Conservation (phyloP, 805 yeast genomes). For the Nematodospora valgi region DNA sequence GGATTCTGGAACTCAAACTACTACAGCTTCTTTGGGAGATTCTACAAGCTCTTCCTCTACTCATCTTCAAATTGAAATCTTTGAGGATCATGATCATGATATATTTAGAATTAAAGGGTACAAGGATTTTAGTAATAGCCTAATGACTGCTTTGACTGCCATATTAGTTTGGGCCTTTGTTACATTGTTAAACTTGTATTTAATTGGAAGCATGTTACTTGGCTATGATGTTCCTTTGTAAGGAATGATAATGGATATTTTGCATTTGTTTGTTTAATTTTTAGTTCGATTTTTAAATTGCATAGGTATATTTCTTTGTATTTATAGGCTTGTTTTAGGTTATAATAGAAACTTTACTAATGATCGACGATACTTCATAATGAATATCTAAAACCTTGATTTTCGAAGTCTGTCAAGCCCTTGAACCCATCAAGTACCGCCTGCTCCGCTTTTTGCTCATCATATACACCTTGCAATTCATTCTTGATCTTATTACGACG, state of each 20-base stretch:
- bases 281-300: slow-evolving; percentile 1
- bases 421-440: slow-evolving; percentile 22
- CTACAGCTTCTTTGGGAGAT: too few relatives aligned
- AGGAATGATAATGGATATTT: neutral
- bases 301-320: neutral
- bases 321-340: too few relatives aligned
- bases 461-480: slow-evolving; percentile 17
- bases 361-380: too few relatives aligned
- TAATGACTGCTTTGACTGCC: slow-evolving; percentile 50
- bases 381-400: slow-evolving; percentile 21
- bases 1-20: too few relatives aligned
- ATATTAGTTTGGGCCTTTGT: slow-evolving; percentile 67
- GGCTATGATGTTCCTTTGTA: slow-evolving; percentile 28
- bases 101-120: slow-evolving; percentile 29
- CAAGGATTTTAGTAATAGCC: slow-evolving; percentile 71
- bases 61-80: slow-evolving; percentile 9
- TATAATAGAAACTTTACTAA: too few relatives aligned
- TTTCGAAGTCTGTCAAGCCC: slow-evolving; percentile 22
- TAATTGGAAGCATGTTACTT: slow-evolving; percentile 42
- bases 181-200: slow-evolving; percentile 66
- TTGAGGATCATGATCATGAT: slow-evolving; percentile 10
- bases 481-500: slow-evolving; percentile 16
- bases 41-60: too few relatives aligned
- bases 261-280: neutral
- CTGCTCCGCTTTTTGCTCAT: slow-evolving; percentile 18